These are phyloP conservation scores for Botrytis sinoallii DNA, from an alignment of 2,329 filamentous ascomycete species.

Conservation along the genomic window DNA sequence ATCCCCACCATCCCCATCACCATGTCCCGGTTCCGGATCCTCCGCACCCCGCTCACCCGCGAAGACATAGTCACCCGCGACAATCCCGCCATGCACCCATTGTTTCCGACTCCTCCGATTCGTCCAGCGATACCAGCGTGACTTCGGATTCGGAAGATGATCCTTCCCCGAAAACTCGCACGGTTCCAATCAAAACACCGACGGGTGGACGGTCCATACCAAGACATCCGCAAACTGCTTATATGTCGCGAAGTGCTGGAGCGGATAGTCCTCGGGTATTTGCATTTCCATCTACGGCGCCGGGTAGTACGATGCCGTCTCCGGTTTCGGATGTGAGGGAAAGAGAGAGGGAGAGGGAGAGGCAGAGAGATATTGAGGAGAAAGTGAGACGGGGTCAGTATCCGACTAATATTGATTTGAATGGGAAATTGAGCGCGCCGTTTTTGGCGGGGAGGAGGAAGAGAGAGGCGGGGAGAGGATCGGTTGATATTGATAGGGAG, in stretches of 20 bases:
- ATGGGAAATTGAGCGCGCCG: conserved; percentile 34
- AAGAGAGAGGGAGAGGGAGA: conserved; percentile 29
- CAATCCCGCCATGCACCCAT: conserved; percentile 21
- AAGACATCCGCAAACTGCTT: conserved; percentile 1
- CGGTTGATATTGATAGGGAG: conserved; percentile 33
- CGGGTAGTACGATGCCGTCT: conserved; percentile 10
- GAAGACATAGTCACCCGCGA: conserved; percentile 51
- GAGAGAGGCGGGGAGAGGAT: conserved; percentile 25
- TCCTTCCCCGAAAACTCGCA: conserved; percentile 12
- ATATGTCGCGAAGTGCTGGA: conserved; percentile 1
- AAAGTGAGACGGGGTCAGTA: conserved; percentile 27
- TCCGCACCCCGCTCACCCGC: conserved; percentile 26
- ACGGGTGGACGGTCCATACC: neutral
- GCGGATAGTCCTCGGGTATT: neutral
- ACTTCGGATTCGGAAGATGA: conserved; percentile 17
- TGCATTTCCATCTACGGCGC: conserved; percentile 1
- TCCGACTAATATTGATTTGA: conserved; percentile 33
- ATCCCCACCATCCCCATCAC: conserved; percentile 4
- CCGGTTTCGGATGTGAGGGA: conserved; percentile 20
- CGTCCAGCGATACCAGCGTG: neutral
- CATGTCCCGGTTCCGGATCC: neutral
- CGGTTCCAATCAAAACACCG: neutral
- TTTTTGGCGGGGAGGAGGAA: conserved; percentile 38
- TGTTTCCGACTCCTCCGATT: conserved; percentile 6
- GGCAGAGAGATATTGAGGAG: conserved; percentile 33